Evolutionary conservation across 2,329 filamentous ascomycete genomes (phyloP).

Genomic region (Rhexocercosporidium sp.): DNA sequence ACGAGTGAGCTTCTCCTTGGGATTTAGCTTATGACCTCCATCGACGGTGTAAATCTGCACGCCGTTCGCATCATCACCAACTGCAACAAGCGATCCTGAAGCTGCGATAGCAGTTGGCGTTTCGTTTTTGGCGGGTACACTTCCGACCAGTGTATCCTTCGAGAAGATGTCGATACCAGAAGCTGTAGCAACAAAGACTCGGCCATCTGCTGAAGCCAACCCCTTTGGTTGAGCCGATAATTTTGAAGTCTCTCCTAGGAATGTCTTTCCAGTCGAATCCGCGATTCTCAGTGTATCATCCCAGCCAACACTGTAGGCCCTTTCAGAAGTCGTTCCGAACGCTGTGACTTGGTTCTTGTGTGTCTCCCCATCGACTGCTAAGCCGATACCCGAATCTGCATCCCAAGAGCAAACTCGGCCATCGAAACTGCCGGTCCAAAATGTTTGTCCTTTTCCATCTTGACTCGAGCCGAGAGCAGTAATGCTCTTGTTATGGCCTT

Average conservation of each 20-base stretch:
- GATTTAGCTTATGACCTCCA: conserved; percentile 58
- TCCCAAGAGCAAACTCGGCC: conserved; percentile 89
- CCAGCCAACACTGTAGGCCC: conserved; percentile 89
- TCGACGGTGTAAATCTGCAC: conserved; percentile 75
- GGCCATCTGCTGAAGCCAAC: conserved; percentile 59
- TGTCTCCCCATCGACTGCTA: conserved; percentile 75
- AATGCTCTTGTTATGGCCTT: conserved; percentile 91
- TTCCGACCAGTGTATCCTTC: conserved; percentile 64
- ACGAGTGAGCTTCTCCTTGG: conserved; percentile 57
- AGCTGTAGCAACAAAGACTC: conserved; percentile 56
- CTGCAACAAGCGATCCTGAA: conserved; percentile 68
- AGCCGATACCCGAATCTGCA: conserved; percentile 68
- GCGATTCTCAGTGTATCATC: conserved; percentile 87
- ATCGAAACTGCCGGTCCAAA: conserved; percentile 93
- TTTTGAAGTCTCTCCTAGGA: conserved; percentile 70
- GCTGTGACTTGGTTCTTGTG: conserved; percentile 88
- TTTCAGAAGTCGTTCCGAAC: conserved; percentile 65
- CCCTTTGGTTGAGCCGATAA: conserved; percentile 83
- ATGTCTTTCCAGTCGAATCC: conserved; percentile 76
- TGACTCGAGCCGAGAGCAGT: conserved; percentile 72
- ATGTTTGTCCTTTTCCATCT: conserved; percentile 55
- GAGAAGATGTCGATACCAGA: conserved; percentile 64
- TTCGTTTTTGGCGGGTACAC: conserved; percentile 63
- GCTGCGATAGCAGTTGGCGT: conserved; percentile 76
- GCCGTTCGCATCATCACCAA: conserved; percentile 76